Base-by-base conservation (phyloP, 768 basidiomycete genomes). In the Panellus pusillus region DNA sequence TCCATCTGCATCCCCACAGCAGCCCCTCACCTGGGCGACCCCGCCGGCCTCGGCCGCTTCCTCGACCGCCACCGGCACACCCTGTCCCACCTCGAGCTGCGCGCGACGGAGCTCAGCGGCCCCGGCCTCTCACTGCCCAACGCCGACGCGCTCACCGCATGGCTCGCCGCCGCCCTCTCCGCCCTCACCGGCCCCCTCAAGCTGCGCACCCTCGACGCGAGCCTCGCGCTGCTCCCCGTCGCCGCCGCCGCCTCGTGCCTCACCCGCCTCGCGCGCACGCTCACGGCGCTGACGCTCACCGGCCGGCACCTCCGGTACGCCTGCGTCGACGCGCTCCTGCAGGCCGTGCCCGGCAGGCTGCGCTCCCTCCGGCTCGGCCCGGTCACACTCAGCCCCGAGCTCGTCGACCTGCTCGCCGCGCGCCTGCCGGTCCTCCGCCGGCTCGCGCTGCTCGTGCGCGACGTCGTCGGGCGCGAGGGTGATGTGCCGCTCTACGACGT, bases 71-170 rank as follows among this genome's bases (percentile, higher is more conserved):
- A 79, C 50, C 61, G 66, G 15, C 47, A 54, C 7, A 71, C 66
- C 2, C 69, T 80, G 24, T 64, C 66, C 7, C 65, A 66, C 14
- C 71, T 80, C 14, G 64, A 69, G 9, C 63, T 80, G 14, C 74
- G 77, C 44, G 76, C 73, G 4, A 74, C 74, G 14, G 75, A 78
- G 52, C 72, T 70, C 53, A 70, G 72, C 31, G 72, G 74, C 4
- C 57, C 61, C 6, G 70, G 69, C 1, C 48, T 70, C 68, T 70
- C 0, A 62, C 68, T 8, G 3, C 11, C 32, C 14, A 7, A 35
- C 38, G 61, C 67, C 11, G 63, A 61, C 9, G 69, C 70, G n/a
- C 65, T 76, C 44, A 68, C 73, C 38, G 59, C 58, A n/a, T 75
- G 75, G 74, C 65, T 77, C 54, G 57, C 57, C 44, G 28, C 57